Percentiles rank a stretch among this genome's conserved stretches.
phyloP scores from a whole-genome alignment of 2,329 filamentous ascomycete genomes.

The Periconia digitata region DNA sequence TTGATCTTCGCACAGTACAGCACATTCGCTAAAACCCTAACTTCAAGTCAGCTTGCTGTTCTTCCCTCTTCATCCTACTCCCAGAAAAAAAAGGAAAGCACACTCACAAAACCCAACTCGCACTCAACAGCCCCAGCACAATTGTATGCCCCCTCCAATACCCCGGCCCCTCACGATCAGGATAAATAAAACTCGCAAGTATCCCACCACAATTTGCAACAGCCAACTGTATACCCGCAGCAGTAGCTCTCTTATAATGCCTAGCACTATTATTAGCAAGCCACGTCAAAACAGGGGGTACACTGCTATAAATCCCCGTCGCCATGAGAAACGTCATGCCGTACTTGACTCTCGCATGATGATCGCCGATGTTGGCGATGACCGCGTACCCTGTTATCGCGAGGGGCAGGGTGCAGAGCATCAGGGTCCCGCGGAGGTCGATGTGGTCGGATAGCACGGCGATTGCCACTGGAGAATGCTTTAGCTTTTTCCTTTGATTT shows the following conservation, averaged over 20 bases:
- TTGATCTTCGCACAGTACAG: conserved; percentile 66
- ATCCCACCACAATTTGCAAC: conserved; percentile 70
- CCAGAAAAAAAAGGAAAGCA: background rate
- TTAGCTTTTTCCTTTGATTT: background rate
- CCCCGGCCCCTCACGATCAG: conserved; percentile 56
- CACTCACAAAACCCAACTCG: conserved; percentile 65
- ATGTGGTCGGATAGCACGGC: conserved; percentile 63
- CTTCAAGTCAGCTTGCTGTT: background rate
- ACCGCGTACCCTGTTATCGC: conserved; percentile 67
- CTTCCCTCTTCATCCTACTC: background rate
- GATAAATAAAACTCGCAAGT: conserved; percentile 66
- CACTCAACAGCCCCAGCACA: conserved; percentile 61
- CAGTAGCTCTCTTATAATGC: conserved; percentile 71
- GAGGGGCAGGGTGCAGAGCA: conserved; percentile 64
- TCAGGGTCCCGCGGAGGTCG: conserved; percentile 60
- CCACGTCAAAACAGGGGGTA: conserved; percentile 66
- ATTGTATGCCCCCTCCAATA: conserved; percentile 65
- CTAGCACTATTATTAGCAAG: conserved; percentile 68
- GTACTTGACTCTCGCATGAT: conserved; percentile 57
- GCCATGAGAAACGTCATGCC: conserved; percentile 71
- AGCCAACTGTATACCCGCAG: conserved; percentile 64
- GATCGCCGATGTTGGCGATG: conserved; percentile 55
- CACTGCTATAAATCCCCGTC: conserved; percentile 63
- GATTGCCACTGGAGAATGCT: conserved; percentile 51
- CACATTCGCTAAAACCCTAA: conserved; percentile 62